phyloP scores from a whole-genome alignment of 192 early-diverging fungal genomes.

The Paraglomus occultum region DNA sequence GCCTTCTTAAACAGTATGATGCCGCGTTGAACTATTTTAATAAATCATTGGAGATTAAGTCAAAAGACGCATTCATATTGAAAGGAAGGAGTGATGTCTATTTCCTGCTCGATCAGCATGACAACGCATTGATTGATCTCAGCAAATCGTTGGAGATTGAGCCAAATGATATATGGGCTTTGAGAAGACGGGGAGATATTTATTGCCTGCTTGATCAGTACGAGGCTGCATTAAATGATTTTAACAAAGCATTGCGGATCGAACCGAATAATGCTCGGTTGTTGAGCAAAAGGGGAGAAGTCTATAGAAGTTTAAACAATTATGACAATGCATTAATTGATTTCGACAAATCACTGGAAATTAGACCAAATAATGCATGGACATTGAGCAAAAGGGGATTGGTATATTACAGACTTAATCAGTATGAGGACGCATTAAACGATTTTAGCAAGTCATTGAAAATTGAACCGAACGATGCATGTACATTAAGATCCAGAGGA shows the following conservation, averaged over 20 bases:
- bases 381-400: not conserved
- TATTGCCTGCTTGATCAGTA: not conserved
- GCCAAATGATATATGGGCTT: not conserved
- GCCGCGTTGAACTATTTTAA: constrained; percentile 14
- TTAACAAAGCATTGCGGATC: not conserved
- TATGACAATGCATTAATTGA: constrained; percentile 7
- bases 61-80: not conserved
- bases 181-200: constrained; percentile 4
- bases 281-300: constrained; percentile 5
- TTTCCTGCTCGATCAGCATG: not conserved
- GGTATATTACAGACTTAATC: not conserved
- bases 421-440: not conserved
- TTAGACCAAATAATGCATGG: not conserved
- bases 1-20: not conserved
- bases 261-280: constrained; percentile 16
- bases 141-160: not conserved
- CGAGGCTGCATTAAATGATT: not conserved
- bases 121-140: constrained; percentile 21
- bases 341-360: not conserved
- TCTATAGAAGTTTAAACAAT: not conserved
- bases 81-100: not conserved
- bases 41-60: not conserved
- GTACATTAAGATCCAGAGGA: not conserved
- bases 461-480: constrained; percentile 3
- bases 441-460: not conserved